phyloP scores from a whole-genome alignment of 169 alveolate species.

The Eimeria zaria region DNA sequence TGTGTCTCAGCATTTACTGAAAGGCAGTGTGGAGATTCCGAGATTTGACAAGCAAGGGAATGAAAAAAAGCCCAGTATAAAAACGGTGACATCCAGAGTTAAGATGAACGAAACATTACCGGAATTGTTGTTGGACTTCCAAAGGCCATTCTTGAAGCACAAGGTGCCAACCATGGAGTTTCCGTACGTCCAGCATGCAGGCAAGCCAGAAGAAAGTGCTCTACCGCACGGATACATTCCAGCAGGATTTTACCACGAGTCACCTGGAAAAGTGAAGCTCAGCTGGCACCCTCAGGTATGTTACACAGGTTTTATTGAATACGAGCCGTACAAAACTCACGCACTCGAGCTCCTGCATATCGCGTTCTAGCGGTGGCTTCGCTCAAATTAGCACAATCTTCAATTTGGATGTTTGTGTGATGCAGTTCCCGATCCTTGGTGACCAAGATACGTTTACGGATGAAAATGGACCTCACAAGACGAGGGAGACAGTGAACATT shows the following conservation, averaged over 20 bases:
- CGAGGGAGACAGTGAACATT: conserved; percentile 25
- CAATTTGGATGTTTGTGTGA: neutral
- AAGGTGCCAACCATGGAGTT: conserved; percentile 72
- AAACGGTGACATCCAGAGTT: conserved; percentile 56
- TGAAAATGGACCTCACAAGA: conserved; percentile 17
- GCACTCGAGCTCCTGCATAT: neutral
- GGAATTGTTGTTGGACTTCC: conserved; percentile 8
- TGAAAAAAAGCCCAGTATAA: conserved; percentile 24
- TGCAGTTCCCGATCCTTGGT: conserved; percentile 65
- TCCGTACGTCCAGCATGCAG: conserved; percentile 65
- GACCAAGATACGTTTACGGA: conserved; percentile 42
- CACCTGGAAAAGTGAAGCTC: conserved; percentile 25
- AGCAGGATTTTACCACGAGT: conserved; percentile 21
- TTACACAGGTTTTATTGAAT: neutral
- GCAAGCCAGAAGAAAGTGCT: conserved; percentile 43
- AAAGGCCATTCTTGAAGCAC: conserved; percentile 47
- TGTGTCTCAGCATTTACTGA: conserved; percentile 20
- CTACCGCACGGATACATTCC: conserved; percentile 47
- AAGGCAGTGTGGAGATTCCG: conserved; percentile 34
- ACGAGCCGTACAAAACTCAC: neutral
- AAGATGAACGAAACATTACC: conserved; percentile 9
- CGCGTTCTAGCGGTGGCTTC: neutral
- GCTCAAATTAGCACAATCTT: neutral
- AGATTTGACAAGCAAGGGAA: conserved; percentile 18
- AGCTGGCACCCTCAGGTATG: conserved; percentile 63